Evolutionary conservation across 2,329 filamentous ascomycete genomes (phyloP), one percentile per base, ranked within the genome.

Genomic region (Hypoxylon sp.): DNA sequence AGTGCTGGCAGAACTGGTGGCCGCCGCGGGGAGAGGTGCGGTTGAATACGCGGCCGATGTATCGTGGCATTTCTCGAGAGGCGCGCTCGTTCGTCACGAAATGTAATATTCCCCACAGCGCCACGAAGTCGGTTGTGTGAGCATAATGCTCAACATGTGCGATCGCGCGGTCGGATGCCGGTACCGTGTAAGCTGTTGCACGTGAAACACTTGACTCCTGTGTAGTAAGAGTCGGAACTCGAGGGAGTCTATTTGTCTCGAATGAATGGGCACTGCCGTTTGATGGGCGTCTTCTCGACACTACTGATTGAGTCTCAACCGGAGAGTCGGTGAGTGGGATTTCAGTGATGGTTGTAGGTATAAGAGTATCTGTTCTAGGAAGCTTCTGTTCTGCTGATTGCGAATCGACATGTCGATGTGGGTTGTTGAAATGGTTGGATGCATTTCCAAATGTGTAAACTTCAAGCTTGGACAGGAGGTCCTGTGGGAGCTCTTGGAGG

Each of bases 351-450:
- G 70, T 51, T 0, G 70, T 69, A 7, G 66, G 63, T 47, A 70
- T 62, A 8, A 69, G 67, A 11, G 65, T 66, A n/a, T 66, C 42
- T 7, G 31, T 17, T 9, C 38, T 52, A 0, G 73, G 76, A 12
- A 73, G 67, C 3, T 63, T 61, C n/a, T 67, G 50, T n/a, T 73
- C 68, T 3, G 63, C 60, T 4, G 62, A 60, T 55, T 83, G 78
- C 1, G 76, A 78, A 1, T 70, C 62, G 7, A 73, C 61, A 50
- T 80, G 78, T 2, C 79, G 75, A 59, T 83, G 79, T 0, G 89
- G 89, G 57, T 91, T 90, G 69, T 91, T 91, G 74, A 91, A 92
- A 68, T 92, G 88, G 63, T 90, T 90, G 0, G 89, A 87, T 0
- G 88, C 89, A 49, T 83, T 88, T 19, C 88, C 89, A 67, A 93